phyloP scores from a whole-genome alignment of 1,139 yeast species.

The Nematodospora anomalae region DNA sequence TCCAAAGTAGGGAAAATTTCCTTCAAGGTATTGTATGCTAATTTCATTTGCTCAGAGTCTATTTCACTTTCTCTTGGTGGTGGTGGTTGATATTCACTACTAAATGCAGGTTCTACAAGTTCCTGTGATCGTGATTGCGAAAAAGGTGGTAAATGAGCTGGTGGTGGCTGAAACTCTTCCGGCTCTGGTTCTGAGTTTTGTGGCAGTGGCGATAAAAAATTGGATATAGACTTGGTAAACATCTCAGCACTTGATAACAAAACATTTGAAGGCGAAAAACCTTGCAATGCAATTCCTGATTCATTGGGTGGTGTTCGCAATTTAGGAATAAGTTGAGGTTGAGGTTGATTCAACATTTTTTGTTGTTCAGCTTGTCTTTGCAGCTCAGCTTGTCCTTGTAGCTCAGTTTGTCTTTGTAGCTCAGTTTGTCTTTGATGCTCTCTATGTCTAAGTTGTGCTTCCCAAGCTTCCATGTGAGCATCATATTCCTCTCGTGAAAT shows the following conservation, averaged over 20 bases:
- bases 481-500: conserved; percentile 58
- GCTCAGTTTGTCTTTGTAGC: conserved; percentile 12
- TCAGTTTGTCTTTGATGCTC: conserved; percentile 15
- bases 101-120: neutral
- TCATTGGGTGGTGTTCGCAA: neutral
- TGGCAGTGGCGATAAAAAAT: conserved; percentile 46
- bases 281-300: conserved; percentile 14
- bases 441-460: conserved; percentile 28
- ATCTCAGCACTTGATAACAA: conserved; percentile 54
- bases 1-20: conserved; percentile 82
- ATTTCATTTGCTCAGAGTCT: conserved; percentile 20
- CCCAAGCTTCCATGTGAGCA: conserved; percentile 51
- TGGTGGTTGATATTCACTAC: conserved; percentile 12
- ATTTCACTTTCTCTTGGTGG: conserved; percentile 13
- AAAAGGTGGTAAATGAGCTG: conserved; percentile 6
- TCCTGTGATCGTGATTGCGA: conserved; percentile 6
- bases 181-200: conserved; percentile 14
- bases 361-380: neutral
- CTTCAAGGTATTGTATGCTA: conserved; percentile 44
- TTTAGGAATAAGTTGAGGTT: conserved; percentile 19
- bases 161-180: conserved; percentile 5
- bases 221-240: conserved; percentile 50
- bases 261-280: conserved; percentile 51
- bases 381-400: neutral
- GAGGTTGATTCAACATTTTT: conserved; percentile 19